Evolutionary conservation across 2,329 filamentous ascomycete species (phyloP), one percentile per base, ranked within the genome.

Genomic region (Penicillium psychrosexuale): DNA sequence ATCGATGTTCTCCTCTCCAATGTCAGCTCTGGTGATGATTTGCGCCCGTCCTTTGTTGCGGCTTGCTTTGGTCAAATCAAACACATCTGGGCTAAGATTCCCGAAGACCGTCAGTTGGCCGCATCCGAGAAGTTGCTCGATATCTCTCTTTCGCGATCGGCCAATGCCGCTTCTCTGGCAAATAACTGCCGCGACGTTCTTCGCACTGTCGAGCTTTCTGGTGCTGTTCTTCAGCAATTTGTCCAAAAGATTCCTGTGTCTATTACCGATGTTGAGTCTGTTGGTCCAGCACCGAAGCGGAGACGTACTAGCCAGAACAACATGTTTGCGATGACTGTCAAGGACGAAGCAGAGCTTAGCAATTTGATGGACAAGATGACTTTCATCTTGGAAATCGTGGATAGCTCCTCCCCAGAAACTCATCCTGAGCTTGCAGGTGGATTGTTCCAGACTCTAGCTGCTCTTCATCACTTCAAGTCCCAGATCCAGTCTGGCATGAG

Each of bases 311-410:
- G 89, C 72, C 84, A 87, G 51, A 86, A 84, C 15, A 88, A 89
- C 61, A 82, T 83, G 61, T 81, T 84, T 51, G 83, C 82, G 44
- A 78, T 84, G 51, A 81, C 82, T 34, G 78, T 82, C 13, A 84
- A 86, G 59, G 82, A 86, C 53, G 84, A 85, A 33, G 80, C 82
- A 7, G 85, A 90, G 66, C 74, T 92, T 30, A 84, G 83, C 60
- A 80, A 82, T 45, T 82, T 87, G 7, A 81, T 97, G 59, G 84
- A 85, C 63, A 88, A 88, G 64, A 83, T 93, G 51, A 96, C 92
- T 0, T 86, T 96, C 67, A 89, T 97, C 11, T 79, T 97, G 36
- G 92, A 97, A 70, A 77, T 97, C 27, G 84, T 97, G 15, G 92
- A 97, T 68, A 84, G 84, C 46, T 93, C 91, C 3, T 82, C 85